A percentile compares a stretch with the other conserved stretches of the same genome.
phyloP scores from a whole-genome alignment of 2,329 filamentous ascomycete genomes.

The Penicillium sumatraense region DNA sequence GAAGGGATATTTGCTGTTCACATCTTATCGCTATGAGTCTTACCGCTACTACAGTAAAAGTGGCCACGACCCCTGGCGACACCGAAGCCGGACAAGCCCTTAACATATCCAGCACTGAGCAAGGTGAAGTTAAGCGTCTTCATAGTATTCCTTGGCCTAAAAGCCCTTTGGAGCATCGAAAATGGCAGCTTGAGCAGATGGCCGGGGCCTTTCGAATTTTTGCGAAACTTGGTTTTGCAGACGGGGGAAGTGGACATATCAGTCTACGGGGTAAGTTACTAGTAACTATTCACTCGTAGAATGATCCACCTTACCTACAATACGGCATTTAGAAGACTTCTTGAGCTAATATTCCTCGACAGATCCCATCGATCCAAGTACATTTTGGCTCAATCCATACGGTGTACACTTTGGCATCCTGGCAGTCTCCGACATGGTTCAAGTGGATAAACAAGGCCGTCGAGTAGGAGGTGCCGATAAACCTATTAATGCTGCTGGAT shows the following conservation, averaged over 20 bases:
- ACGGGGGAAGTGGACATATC: background rate
- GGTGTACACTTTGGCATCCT: conserved; percentile 45
- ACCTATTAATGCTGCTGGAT: conserved; percentile 51
- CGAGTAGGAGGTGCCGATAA: conserved; percentile 47
- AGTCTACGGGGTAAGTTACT: background rate
- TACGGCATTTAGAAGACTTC: no score
- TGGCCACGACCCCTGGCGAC: background rate
- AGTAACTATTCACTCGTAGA: no score
- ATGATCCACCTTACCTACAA: no score
- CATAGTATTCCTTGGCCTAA: background rate
- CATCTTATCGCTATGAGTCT: background rate
- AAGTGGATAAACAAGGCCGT: conserved; percentile 48
- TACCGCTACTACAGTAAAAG: background rate
- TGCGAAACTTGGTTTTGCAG: background rate
- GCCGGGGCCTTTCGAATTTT: background rate
- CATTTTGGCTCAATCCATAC: background rate
- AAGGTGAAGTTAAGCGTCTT: background rate
- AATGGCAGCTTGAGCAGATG: background rate
- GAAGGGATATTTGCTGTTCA: no score
- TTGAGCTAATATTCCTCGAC: no score
- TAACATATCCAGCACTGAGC: background rate
- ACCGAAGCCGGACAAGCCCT: background rate
- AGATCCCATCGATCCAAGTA: background rate
- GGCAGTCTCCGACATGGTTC: conserved; percentile 51
- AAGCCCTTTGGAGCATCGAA: background rate